Evolutionary conservation across 2,329 filamentous ascomycete species (phyloP), one percentile per base, ranked within the genome.

Genomic region (Phaeosphaeria sp.): DNA sequence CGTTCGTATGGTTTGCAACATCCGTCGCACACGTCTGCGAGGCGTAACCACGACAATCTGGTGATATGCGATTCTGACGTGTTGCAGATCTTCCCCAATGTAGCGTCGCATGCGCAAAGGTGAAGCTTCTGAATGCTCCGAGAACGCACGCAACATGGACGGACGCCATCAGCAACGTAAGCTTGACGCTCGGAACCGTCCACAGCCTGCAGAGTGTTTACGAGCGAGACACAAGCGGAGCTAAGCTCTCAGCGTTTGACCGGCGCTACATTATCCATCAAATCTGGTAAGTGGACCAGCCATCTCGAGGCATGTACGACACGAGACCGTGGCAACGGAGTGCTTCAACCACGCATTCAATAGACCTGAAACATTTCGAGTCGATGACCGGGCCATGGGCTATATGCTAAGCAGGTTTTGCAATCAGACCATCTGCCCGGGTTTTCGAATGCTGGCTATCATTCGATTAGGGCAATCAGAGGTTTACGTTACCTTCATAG

Each of bases 261-360:
- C 23, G 36, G 46, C 46, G n/a, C 36, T 39, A 36, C 47, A 10
- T 41, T 30, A 23, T 50, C n/a, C 17, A 18, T 33, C 17, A n/a
- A 25, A 25, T 52, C 39, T 52, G 17, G 41, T 22, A n/a, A 20
- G 39, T 41, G 36, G 23, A 20, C 6, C 6, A 27, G 18, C 22
- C 18, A 23, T 30, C n/a, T 52, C 50, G 23, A 52, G 50, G 33
- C 50, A 33, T 52, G 50, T 52, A 52, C 50, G 23, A 52, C 50
- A 18, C 6, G 9, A 20, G 42, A 18, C 50, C 50, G 18, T 30
- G 41, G 33, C 18, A 23, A n/a, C 21, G 50, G 50, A 44, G 39
- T 33, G 22, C 41, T 43, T 17, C 39, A 52, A 15, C 41, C 39
- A 52, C 17, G 10, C 20, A 52, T 21, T 27, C 15, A 41, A 42